phyloP scores from a whole-genome alignment of 2,329 filamentous ascomycete genomes.

The Ophiognomonia clavigignenti-juglandacearum region DNA sequence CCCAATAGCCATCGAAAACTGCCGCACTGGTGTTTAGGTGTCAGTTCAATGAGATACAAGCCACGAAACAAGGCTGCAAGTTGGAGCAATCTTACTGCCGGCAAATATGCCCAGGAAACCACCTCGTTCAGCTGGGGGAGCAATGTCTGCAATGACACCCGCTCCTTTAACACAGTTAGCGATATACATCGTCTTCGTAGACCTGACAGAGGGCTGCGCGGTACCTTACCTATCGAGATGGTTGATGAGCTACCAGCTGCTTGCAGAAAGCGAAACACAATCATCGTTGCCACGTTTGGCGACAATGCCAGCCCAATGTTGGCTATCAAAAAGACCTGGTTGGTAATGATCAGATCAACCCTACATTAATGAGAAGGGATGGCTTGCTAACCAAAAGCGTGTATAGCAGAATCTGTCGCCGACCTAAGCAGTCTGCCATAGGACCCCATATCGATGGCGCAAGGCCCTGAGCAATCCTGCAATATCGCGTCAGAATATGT shows the following conservation, averaged over 20 bases:
- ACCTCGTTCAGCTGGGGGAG: background rate
- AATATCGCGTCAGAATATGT: background rate
- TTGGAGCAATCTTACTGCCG: background rate
- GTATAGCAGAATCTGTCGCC: background rate
- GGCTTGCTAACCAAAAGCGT: background rate
- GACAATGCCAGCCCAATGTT: background rate
- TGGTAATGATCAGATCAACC: background rate
- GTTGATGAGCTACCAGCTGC: background rate
- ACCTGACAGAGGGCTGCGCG: too few relatives aligned
- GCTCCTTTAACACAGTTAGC: background rate
- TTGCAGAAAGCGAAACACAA: background rate
- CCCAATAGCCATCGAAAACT: background rate
- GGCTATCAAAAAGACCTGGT: background rate
- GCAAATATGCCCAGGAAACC: background rate
- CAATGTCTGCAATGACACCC: background rate
- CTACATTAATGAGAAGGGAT: background rate
- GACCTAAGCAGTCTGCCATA: background rate
- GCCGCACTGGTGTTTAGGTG: background rate
- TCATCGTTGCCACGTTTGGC: background rate
- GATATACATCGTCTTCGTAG: too few relatives aligned
- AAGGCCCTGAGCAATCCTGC: background rate
- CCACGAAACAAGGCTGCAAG: too few relatives aligned
- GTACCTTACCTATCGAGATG: background rate
- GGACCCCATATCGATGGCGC: background rate
- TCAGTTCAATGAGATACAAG: too few relatives aligned